A percentile compares a stretch with the other conserved stretches of the same genome.
Conservation (phyloP, 176 grass and related monocot species). For the Phragmites australis region DNA sequence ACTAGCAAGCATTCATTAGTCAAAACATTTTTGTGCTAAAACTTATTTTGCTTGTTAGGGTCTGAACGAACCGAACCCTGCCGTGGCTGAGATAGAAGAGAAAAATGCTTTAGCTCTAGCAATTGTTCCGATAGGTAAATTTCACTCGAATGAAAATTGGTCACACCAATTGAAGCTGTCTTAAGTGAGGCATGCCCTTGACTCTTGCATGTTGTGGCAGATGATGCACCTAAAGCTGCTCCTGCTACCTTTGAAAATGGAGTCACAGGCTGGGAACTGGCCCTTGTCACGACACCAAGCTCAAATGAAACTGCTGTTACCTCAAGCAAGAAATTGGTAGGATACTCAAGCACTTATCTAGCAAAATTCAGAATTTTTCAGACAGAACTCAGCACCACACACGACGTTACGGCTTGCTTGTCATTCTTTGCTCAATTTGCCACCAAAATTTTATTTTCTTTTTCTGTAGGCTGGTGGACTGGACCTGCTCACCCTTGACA, state of each 20-base stretch:
- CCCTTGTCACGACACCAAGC: slow-evolving; percentile 80
- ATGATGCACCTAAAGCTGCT: slow-evolving; percentile 58
- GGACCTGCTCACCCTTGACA: slow-evolving; percentile 84
- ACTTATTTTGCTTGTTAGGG: slow-evolving; percentile 48
- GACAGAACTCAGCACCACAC: too few species aligned
- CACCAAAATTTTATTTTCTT: not conserved
- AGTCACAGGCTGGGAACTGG: slow-evolving; percentile 94
- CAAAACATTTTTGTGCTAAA: not conserved
- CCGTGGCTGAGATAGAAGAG: slow-evolving; percentile 66
- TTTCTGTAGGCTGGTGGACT: slow-evolving; percentile 86
- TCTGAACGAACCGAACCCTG: slow-evolving; percentile 59
- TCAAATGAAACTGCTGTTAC: slow-evolving; percentile 70
- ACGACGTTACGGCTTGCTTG: too few species aligned
- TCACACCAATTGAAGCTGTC: not conserved
- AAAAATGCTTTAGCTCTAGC: slow-evolving; percentile 91
- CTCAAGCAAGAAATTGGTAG: slow-evolving; percentile 90
- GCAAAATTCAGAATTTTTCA: not conserved
- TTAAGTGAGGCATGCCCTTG: not conserved
- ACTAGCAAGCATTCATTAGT: not conserved
- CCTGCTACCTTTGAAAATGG: slow-evolving; percentile 57
- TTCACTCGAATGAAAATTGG: not conserved
- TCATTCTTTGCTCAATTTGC: not conserved
- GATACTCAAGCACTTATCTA: not conserved
- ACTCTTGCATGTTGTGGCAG: slow-evolving; percentile 42
- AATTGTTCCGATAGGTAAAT: slow-evolving; percentile 87